Evolutionary conservation across 1,284 basidiomycete species (phyloP), one percentile per base, ranked within the genome.

Genomic region (Cryptococcus wingfieldii): DNA sequence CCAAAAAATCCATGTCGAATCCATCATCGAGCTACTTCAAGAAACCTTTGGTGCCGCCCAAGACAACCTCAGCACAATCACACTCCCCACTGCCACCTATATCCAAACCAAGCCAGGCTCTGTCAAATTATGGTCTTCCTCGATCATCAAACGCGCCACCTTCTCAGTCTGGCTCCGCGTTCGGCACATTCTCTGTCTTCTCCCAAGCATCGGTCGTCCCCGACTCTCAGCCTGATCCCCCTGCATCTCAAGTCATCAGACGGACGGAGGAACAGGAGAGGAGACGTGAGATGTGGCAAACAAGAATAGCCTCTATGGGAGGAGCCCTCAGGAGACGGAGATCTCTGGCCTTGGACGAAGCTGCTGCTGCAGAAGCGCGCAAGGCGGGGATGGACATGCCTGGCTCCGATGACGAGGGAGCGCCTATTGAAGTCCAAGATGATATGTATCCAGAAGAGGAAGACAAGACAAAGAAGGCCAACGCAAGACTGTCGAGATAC

Each of bases 281-380:
- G 4, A 61, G 70, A 27, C 75, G 71, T 50, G 67, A 68, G 39
- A 58, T 53, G 13, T 77, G 70, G 72, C 64, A 70, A 39, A 52
- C 54, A 4, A 48, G 65, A 12, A 58, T 68, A n/a, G 45, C 52
- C 13, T 56, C 51, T 19, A 61, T 65, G 38, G 66, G 68, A 4
- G 65, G 65, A 8, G 44, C 71, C 0, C 58, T 75, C 16, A 66
- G 64, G 18, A 66, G 75, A 10, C 59, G 75, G 1, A 51, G 69
- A 18, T 75, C 72, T 10, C 55, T 78, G 3, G 68, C 70, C 13
- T 61, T 78, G n/a, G 77, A 78, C 47, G 71, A 75, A 51, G 75
- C 75, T 0, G 75, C 70, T 14, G 71, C 69, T 1, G 66, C 61
- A 4, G 74, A 73, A 55, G 59, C 62, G 13, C 47, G 68, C 5